Evolutionary conservation across 2,329 filamentous ascomycete species (phyloP).

Genomic region (Aspergillus arachidicola): DNA sequence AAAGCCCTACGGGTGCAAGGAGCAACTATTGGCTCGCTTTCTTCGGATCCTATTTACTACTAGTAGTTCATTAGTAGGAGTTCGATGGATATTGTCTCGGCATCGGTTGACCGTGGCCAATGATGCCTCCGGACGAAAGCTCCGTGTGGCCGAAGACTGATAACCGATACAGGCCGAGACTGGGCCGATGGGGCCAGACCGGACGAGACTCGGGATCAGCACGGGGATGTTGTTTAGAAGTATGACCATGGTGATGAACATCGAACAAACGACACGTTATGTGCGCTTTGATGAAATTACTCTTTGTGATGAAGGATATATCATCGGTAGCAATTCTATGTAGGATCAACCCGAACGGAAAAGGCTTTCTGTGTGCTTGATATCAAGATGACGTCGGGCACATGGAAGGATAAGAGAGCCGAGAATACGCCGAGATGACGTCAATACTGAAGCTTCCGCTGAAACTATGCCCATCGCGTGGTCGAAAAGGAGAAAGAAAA

Average conservation of each 20-base stretch:
- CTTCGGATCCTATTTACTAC: neutral
- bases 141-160: slow-evolving; percentile 38
- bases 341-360: neutral
- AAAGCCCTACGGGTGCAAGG: neutral
- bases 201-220: slow-evolving; percentile 18
- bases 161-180: slow-evolving; percentile 41
- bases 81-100: neutral
- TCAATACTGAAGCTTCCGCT: slow-evolving; percentile 16
- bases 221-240: neutral
- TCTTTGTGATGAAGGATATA: neutral
- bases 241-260: neutral
- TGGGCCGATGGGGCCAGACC: slow-evolving; percentile 19
- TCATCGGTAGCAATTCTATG: neutral
- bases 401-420: slow-evolving; percentile 12
- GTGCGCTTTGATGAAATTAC: neutral
- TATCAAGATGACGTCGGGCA: neutral
- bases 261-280: too few species aligned
- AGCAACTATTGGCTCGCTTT: neutral
- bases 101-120: neutral
- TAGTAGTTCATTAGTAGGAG: neutral
- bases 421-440: slow-evolving; percentile 31
- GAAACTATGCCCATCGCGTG: neutral
- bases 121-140: slow-evolving; percentile 15
- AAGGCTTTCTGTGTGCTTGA: neutral
- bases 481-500: neutral